Evolutionary conservation across 2,329 filamentous ascomycete genomes (phyloP).

Genomic region (Ceratocystis cubensis): DNA sequence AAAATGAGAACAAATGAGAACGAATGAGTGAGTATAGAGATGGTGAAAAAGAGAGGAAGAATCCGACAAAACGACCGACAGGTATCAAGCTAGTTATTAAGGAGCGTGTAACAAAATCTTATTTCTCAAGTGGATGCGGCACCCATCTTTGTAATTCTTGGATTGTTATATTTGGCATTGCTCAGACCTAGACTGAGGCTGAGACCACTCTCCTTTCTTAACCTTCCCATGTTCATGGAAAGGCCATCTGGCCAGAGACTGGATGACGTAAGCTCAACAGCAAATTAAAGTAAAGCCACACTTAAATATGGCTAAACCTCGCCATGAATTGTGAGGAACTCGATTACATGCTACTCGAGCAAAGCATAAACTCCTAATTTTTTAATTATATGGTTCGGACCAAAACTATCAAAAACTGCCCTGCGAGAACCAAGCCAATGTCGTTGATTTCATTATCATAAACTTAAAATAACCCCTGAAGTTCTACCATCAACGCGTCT

Average conservation of each 20-base stretch:
- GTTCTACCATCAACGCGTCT: conserved; percentile 12
- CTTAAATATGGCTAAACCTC: no score
- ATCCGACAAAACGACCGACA: conserved; percentile 21
- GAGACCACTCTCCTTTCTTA: background rate
- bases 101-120: background rate
- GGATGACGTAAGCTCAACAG: conserved; percentile 3
- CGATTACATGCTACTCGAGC: conserved; percentile 9
- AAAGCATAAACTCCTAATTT: conserved; percentile 12
- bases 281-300: background rate
- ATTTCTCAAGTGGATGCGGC: background rate
- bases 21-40: background rate
- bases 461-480: conserved; percentile 15
- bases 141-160: background rate
- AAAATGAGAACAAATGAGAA: no score
- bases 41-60: conserved; percentile 20
- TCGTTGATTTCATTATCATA: conserved; percentile 21
- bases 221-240: background rate
- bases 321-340: background rate
- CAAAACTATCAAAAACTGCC: conserved; percentile 11
- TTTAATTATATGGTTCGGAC: conserved; percentile 18
- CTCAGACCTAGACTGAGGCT: background rate
- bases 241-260: conserved; percentile 10
- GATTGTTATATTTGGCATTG: conserved; percentile 20
- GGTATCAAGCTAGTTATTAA: background rate
- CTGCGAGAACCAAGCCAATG: conserved; percentile 15